phyloP scores from a whole-genome alignment of 1,284 basidiomycete genomes.

The Ceratobasidium sp. region DNA sequence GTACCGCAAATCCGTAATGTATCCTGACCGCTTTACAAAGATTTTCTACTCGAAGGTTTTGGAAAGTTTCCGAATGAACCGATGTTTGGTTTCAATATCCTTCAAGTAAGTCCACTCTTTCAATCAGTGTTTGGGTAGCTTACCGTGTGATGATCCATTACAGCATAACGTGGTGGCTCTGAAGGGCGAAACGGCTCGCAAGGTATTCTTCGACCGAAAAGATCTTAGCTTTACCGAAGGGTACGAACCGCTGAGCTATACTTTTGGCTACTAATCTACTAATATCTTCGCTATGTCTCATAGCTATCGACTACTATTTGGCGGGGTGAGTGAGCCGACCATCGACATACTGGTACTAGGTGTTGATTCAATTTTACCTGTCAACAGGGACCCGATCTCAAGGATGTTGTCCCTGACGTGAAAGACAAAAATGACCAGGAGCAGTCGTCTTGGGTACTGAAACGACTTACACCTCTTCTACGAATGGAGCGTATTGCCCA shows the following conservation, averaged over 20 bases:
- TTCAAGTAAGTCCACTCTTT: neutral
- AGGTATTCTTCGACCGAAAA: conserved; percentile 11
- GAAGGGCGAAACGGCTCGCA: conserved; percentile 25
- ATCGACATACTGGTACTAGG: no score
- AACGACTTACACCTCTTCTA: conserved; percentile 7
- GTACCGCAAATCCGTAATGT: no score
- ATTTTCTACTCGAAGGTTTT: conserved; percentile 18
- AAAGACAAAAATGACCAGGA: conserved; percentile 8
- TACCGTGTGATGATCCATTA: no score
- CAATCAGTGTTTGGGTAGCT: no score
- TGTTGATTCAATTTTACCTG: neutral
- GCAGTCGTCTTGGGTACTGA: neutral
- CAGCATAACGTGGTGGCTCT: conserved; percentile 31
- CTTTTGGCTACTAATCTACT: neutral
- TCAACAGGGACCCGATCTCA: neutral
- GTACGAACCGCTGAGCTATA: neutral
- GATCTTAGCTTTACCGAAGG: conserved; percentile 30
- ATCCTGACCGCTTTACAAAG: neutral
- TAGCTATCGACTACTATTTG: conserved; percentile 28
- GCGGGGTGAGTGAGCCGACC: conserved; percentile 5
- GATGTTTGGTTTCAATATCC: conserved; percentile 25
- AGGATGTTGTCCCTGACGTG: neutral
- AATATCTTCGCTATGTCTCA: neutral
- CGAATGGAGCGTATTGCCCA: conserved; percentile 16
- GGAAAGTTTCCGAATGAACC: neutral